These are phyloP conservation scores for Fistulinella cinereoalba DNA, from an alignment of 1,284 basidiomycete species.

Conservation along the genomic window DNA sequence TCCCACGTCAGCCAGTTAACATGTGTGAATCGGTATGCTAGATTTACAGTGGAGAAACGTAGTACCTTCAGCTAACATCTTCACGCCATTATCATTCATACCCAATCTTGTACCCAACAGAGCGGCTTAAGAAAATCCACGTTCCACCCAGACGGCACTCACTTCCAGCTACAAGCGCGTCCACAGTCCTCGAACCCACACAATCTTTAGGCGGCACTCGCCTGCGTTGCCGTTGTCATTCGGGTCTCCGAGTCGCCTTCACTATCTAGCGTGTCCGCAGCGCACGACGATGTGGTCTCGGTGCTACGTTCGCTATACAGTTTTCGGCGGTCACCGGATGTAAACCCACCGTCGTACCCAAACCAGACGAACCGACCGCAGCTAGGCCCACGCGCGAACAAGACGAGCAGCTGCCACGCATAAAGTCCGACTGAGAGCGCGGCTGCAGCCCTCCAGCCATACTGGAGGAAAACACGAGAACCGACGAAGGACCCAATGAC, in stretches of 20 bases:
- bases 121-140: too few relatives aligned
- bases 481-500: slow-evolving; percentile 54
- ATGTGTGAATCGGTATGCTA: too few relatives aligned
- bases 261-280: background rate
- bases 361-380: slow-evolving; percentile 32
- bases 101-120: too few relatives aligned
- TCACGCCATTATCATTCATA: too few relatives aligned
- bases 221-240: background rate
- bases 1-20: too few relatives aligned
- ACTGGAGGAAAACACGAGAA: slow-evolving; percentile 46
- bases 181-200: too few relatives aligned
- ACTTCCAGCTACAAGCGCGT: too few relatives aligned
- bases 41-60: too few relatives aligned
- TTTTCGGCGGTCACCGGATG: background rate
- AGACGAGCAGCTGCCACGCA: slow-evolving; percentile 38
- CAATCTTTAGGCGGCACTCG: background rate
- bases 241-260: background rate
- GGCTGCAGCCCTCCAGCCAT: slow-evolving; percentile 52
- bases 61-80: too few relatives aligned
- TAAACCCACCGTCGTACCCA: slow-evolving; percentile 24
- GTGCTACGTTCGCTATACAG: background rate
- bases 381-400: slow-evolving; percentile 46
- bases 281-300: background rate
- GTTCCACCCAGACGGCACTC: too few relatives aligned
- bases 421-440: slow-evolving; percentile 48